A percentile compares a stretch with the other conserved stretches of the same genome.
Evolutionary conservation across 1,284 basidiomycete genomes (phyloP).

Genomic region (Heterobasidion irregulare): DNA sequence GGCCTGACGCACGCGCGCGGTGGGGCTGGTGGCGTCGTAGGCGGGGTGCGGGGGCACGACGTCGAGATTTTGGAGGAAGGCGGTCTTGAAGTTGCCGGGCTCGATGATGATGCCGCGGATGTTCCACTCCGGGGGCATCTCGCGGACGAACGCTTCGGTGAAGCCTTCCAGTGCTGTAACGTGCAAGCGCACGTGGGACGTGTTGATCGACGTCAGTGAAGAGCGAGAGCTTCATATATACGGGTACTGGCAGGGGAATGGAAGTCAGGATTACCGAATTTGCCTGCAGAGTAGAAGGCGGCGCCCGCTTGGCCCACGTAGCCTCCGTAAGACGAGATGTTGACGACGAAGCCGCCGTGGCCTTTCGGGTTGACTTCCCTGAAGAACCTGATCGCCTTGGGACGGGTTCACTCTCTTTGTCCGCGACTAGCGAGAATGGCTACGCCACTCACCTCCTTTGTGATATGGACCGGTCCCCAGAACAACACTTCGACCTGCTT

Average conservation of each 20-base stretch:
- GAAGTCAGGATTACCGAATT: conserved; percentile 21
- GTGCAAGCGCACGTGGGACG: background rate
- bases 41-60: conserved; percentile 9
- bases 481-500: conserved; percentile 17
- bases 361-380: conserved; percentile 19
- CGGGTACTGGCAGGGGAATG: background rate
- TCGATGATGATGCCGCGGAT: conserved; percentile 26
- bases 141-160: conserved; percentile 19
- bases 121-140: conserved; percentile 22
- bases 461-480: conserved; percentile 18
- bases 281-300: conserved; percentile 23
- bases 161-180: conserved; percentile 25
- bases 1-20: background rate
- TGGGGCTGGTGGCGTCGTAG: conserved; percentile 12
- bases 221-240: background rate
- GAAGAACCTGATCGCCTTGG: conserved; percentile 20
- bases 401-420: background rate
- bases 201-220: too few species aligned
- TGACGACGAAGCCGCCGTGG: conserved; percentile 24
- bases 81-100: conserved; percentile 26
- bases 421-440: background rate
- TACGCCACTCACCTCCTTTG: conserved; percentile 10
- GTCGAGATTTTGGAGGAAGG: conserved; percentile 13
- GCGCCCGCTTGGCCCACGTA: conserved; percentile 20
- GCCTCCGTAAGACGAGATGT: conserved; percentile 23